Evolutionary conservation across 2,329 filamentous ascomycete species (phyloP).

Genomic region (Monilinia polystroma): DNA sequence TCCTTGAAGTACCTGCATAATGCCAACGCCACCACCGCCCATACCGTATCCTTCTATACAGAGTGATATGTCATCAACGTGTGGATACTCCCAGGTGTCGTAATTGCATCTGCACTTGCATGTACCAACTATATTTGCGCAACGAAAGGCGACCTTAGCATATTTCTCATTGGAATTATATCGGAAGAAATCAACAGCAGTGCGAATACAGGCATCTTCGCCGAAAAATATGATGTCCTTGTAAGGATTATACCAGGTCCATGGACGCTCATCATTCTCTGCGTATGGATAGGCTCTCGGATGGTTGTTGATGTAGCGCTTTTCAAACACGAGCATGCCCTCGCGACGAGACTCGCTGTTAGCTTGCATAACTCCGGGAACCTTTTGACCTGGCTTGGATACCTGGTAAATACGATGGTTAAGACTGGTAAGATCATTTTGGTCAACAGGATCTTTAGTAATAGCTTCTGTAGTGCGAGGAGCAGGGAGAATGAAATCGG

Average conservation of each 20-base stretch:
- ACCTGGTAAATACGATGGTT: not conserved
- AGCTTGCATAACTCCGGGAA: not conserved
- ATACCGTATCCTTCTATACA: not conserved
- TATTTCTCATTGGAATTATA: not conserved
- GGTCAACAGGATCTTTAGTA: too few species aligned
- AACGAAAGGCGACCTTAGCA: not conserved
- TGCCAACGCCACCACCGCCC: not conserved
- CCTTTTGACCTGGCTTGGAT: not conserved
- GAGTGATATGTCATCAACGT: not conserved
- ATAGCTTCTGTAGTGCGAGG: too few species aligned
- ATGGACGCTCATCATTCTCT: not conserved
- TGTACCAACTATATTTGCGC: not conserved
- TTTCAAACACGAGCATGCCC: not conserved
- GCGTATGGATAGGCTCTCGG: rapidly evolving
- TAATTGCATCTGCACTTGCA: not conserved
- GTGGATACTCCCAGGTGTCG: not conserved
- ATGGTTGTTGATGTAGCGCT: not conserved
- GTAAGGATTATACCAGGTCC: not conserved
- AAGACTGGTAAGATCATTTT: not conserved
- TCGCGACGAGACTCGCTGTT: not conserved
- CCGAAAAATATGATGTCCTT: not conserved
- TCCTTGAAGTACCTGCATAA: not conserved
- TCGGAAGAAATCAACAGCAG: not conserved
- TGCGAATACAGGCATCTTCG: rapidly evolving
- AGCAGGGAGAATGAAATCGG: rapidly evolving